Conservation (phyloP, 768 basidiomycete genomes). For the Coprinellus aureogranulatus region DNA sequence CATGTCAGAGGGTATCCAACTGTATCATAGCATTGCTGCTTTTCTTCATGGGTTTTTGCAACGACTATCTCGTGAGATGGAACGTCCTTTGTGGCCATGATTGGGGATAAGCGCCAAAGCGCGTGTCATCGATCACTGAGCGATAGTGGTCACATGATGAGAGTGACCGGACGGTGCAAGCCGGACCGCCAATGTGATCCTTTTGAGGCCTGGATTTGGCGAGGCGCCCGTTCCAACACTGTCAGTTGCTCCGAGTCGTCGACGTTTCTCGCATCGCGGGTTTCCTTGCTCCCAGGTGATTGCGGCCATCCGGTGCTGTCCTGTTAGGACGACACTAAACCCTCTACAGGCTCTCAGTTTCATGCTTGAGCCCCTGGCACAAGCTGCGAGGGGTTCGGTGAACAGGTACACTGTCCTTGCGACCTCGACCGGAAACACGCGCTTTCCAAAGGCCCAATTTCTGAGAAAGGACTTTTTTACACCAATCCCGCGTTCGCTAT, state of each 20-base stretch:
- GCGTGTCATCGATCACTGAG: neutral
- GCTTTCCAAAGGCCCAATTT: conserved; percentile 17
- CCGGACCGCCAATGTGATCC: too few species aligned
- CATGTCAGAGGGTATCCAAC: conserved; percentile 21
- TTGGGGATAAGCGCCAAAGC: neutral
- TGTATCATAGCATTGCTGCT: conserved; percentile 66
- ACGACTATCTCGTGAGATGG: conserved; percentile 61
- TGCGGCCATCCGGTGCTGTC: too few species aligned
- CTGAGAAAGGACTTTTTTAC: conserved; percentile 53
- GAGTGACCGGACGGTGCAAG: too few species aligned
- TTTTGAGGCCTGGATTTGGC: neutral
- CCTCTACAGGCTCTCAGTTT: conserved; percentile 13
- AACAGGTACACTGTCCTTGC: conserved; percentile 6
- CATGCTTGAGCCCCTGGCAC: conserved; percentile 65
- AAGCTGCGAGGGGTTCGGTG: conserved; percentile 5
- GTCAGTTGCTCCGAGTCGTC: neutral
- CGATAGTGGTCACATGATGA: too few species aligned
- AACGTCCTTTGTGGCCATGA: conserved; percentile 4
- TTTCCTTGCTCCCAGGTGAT: too few species aligned
- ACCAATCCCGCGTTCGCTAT: conserved; percentile 41
- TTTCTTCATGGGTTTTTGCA: conserved; percentile 44
- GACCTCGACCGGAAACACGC: conserved; percentile 21
- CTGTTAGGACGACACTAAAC: neutral
- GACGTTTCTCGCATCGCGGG: neutral
- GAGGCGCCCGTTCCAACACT: too few species aligned